These are phyloP conservation scores for Saccharomyces hybrid DNA, from an alignment of 1,139 yeast genomes.

Conservation along the genomic window DNA sequence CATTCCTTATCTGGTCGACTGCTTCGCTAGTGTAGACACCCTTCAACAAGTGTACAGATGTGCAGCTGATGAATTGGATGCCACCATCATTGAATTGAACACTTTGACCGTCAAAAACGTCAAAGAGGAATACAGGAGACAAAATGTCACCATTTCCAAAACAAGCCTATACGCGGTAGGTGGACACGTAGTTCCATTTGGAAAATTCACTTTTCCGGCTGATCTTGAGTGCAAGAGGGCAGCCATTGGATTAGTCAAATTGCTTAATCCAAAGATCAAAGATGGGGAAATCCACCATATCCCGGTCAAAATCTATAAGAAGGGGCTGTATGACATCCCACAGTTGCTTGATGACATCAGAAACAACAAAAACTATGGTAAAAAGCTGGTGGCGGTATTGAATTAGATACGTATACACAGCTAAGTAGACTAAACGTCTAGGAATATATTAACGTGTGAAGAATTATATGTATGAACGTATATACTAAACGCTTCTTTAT, in stretches of 20 bases:
- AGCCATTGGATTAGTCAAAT: conserved; percentile 18
- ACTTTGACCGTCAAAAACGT: conserved; percentile 18
- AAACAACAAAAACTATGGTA: conserved; percentile 28
- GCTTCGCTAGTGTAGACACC: conserved; percentile 40
- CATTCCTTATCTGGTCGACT: conserved; percentile 37
- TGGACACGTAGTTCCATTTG: conserved; percentile 27
- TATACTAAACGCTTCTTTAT: background rate
- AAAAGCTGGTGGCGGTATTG: conserved; percentile 22
- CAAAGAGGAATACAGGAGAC: conserved; percentile 22
- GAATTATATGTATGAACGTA: background rate
- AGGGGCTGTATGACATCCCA: conserved; percentile 24
- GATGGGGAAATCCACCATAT: conserved; percentile 28
- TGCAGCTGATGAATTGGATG: conserved; percentile 35
- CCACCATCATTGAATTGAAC: conserved; percentile 23
- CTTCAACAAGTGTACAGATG: conserved; percentile 40
- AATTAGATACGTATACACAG: background rate
- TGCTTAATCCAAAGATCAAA: conserved; percentile 20
- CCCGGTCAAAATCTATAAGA: conserved; percentile 21
- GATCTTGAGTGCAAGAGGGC: conserved; percentile 19
- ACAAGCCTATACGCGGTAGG: conserved; percentile 21
- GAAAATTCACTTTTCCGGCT: conserved; percentile 27
- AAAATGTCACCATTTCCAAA: conserved; percentile 22
- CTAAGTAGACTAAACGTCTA: background rate
- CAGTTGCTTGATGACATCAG: conserved; percentile 22
- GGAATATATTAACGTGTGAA: background rate